These are phyloP conservation scores for Phialophora macrospora DNA, from an alignment of 2,329 filamentous ascomycete species.

Conservation along the genomic window DNA sequence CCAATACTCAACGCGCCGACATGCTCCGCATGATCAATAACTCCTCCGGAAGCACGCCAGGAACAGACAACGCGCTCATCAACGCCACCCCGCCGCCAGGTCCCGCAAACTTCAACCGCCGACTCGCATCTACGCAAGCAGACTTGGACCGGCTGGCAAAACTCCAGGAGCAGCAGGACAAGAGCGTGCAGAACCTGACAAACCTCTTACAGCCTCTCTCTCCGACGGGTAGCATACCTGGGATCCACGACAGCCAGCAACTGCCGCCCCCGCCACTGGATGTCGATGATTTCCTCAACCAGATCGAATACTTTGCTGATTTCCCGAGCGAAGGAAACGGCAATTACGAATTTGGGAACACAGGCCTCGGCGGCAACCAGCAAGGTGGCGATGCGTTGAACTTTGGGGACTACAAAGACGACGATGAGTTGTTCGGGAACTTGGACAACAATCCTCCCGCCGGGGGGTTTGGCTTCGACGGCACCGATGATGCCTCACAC, in stretches of 20 bases:
- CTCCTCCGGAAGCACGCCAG: constrained; percentile 44
- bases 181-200: constrained; percentile 74
- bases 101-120: constrained; percentile 54
- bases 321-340: constrained; percentile 38
- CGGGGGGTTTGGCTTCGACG: constrained; percentile 34
- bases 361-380: constrained; percentile 31
- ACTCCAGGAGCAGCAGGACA: constrained; percentile 77
- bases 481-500: constrained; percentile 36
- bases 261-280: constrained; percentile 56
- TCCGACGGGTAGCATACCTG: constrained; percentile 78
- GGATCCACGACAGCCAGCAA: constrained; percentile 55
- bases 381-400: constrained; percentile 26
- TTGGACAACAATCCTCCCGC: constrained; percentile 41
- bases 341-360: constrained; percentile 38
- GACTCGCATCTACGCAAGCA: constrained; percentile 68
- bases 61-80: constrained; percentile 62
- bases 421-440: constrained; percentile 50
- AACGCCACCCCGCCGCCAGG: constrained; percentile 61
- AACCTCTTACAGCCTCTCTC: constrained; percentile 77
- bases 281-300: constrained; percentile 62
- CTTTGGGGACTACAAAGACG: constrained; percentile 40
- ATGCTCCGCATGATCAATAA: constrained; percentile 55
- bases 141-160: constrained; percentile 80
- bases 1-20: constrained; percentile 52
- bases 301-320: constrained; percentile 59